Conservation (phyloP, 1,139 yeast genomes). For the Nadsonia starkeyi-henricii region DNA sequence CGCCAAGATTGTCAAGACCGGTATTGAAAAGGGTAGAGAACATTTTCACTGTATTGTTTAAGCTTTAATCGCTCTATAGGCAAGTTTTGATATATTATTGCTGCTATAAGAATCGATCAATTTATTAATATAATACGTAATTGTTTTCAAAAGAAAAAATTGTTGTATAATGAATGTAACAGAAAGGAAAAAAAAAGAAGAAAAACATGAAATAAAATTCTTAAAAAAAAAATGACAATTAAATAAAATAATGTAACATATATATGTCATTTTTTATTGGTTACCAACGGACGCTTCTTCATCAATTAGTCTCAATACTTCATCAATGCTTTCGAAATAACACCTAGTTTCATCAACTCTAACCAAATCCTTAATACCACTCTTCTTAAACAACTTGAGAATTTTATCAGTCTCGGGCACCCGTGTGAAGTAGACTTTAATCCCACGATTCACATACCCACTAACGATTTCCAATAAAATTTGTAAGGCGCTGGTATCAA, state of each 20-base stretch:
- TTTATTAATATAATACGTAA: too few species aligned
- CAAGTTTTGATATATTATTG: too few species aligned
- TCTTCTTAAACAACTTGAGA: conserved; percentile 25
- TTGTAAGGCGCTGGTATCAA: conserved; percentile 82
- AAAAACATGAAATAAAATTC: neutral
- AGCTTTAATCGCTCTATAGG: conserved; percentile 1
- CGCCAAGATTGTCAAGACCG: conserved; percentile 56
- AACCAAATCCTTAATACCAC: conserved; percentile 24
- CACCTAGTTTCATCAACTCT: conserved; percentile 14
- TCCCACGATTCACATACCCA: conserved; percentile 39
- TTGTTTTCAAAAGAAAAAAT: too few species aligned
- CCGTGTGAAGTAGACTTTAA: conserved; percentile 51
- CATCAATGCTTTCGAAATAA: conserved; percentile 24
- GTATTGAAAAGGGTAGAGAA: conserved; percentile 46
- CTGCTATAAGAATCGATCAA: too few species aligned
- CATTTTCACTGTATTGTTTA: conserved; percentile 47
- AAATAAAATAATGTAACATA: neutral
- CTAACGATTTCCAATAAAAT: conserved; percentile 48
- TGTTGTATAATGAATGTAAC: neutral
- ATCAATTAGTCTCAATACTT: conserved; percentile 22
- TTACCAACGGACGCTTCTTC: conserved; percentile 6
- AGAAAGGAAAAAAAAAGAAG: neutral
- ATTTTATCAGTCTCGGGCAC: conserved; percentile 34
- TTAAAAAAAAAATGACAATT: neutral
- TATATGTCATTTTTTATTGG: neutral